phyloP scores from a whole-genome alignment of 2,329 filamentous ascomycete genomes.

The Fusarium liriodendri region DNA sequence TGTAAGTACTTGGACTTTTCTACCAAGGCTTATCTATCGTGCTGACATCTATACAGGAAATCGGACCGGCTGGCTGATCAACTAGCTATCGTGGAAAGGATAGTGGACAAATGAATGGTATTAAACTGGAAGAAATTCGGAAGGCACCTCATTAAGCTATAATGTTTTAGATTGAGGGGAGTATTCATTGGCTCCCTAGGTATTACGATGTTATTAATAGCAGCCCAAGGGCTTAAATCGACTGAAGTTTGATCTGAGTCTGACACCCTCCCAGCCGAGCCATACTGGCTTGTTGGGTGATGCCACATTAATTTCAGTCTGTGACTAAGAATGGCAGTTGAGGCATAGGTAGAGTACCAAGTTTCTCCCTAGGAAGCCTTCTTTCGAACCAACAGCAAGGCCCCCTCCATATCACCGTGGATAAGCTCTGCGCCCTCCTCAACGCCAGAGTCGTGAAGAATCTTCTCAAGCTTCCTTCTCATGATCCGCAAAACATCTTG shows the following conservation, averaged over 20 bases:
- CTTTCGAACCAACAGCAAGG: slow-evolving; percentile 48
- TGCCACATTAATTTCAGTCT: background rate
- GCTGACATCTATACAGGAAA: background rate
- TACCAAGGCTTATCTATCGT: background rate
- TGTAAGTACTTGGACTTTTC: background rate
- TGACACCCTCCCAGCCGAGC: background rate
- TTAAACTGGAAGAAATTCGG: background rate
- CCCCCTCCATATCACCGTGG: slow-evolving; percentile 34
- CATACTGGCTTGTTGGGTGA: background rate
- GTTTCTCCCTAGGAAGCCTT: background rate
- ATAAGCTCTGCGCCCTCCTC: slow-evolving; percentile 49
- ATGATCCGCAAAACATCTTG: slow-evolving; percentile 50
- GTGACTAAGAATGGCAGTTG: background rate
- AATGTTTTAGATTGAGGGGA: background rate
- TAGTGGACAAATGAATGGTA: background rate
- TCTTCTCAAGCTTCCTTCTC: slow-evolving; percentile 40
- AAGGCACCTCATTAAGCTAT: background rate
- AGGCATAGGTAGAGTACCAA: background rate
- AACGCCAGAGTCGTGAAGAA: slow-evolving; percentile 50
- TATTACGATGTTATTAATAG: background rate
- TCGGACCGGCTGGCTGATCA: background rate
- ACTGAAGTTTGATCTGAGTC: background rate
- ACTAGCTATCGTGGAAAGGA: background rate
- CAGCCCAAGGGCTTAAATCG: background rate
- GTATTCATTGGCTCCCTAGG: too few species aligned